Base-by-base conservation (phyloP, 1,139 yeast species). In the Kurtzmaniella quercitrusa region DNA sequence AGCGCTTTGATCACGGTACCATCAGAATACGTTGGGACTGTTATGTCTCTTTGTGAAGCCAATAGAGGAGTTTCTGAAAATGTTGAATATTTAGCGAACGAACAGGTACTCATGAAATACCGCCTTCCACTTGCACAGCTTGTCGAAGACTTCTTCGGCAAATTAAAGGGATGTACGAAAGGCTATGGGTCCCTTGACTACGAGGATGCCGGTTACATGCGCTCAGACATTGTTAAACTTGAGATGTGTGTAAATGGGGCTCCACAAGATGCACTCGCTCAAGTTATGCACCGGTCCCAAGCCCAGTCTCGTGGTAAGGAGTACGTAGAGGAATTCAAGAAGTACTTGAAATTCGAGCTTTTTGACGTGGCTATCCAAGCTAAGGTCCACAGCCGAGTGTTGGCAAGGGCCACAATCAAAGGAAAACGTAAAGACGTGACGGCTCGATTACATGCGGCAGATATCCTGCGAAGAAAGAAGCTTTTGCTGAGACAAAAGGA, bases 281-380 rank as follows among this genome's bases (percentile, higher is more conserved):
- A 88, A 44, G 89, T 93, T 7, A 76, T 91, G 80, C 98, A 93
- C 58, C 66, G 78, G 41, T 80, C 91, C 0, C 91, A 88, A 59
- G 83, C 86, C 0, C 86, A 80, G 42, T 56, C 73, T 15, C 73
- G 78, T 41, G 98, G 95, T 2, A 76, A 82, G 47, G 91, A 84
- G 46, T 88, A 91, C 79, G 97, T 89, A 2, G 74, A 81, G 42
- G 74, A 84, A 54, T 86, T 93, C 61, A 88, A 86, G 53, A 86
- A 86, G 54, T 88, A 77, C 56, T 71, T 93, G 44, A 73, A 82
- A 46, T 82, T 84, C 46, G 97, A 93, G 59, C 76, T 91, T 46
- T 93, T 86, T 57, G 98, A 93, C 59, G 96, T 93, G 33, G 84
- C 93, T 7, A 86, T 93, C 47, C 98, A 93, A 59, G 97, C 98